Evolutionary conservation across 768 basidiomycete genomes (phyloP).

Genomic region (Sporobolomyces roseus): DNA sequence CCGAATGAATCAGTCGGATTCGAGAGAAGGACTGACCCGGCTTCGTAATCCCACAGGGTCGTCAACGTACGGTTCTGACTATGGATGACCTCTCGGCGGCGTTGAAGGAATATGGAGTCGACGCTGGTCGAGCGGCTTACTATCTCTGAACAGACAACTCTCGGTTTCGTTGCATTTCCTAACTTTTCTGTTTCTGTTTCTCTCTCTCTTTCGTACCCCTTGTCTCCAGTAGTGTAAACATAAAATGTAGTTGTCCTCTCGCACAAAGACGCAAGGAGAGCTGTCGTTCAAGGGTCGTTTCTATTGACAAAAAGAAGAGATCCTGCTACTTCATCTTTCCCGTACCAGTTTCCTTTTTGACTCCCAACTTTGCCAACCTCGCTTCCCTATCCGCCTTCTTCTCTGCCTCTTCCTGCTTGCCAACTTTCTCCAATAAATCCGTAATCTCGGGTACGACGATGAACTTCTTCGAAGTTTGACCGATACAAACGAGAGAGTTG

Average conservation of each 20-base stretch:
- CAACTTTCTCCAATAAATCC: slow-evolving; percentile 35
- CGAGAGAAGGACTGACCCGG: not conserved
- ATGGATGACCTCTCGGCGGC: slow-evolving; percentile 97
- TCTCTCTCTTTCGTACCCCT: not conserved
- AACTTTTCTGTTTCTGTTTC: not conserved
- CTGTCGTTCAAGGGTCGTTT: too few relatives aligned
- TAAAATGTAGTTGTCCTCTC: too few relatives aligned
- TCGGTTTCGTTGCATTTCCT: too few relatives aligned
- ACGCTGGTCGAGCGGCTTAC: slow-evolving; percentile 88
- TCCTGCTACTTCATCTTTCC: too few relatives aligned
- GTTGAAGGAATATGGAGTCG: slow-evolving; percentile 92
- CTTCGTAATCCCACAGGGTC: slow-evolving; percentile 49
- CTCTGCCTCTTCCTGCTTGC: slow-evolving; percentile 21
- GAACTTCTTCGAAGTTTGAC: slow-evolving; percentile 45
- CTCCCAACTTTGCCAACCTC: not conserved
- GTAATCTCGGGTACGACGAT: slow-evolving; percentile 44
- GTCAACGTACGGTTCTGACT: slow-evolving; percentile 82
- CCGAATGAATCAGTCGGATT: too few relatives aligned
- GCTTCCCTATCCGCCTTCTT: slow-evolving; percentile 25
- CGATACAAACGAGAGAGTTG: slow-evolving; percentile 42
- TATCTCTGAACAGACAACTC: slow-evolving; percentile 57
- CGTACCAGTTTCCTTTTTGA: slow-evolving; percentile 38
- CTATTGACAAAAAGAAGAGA: too few relatives aligned
- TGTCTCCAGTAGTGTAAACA: too few relatives aligned
- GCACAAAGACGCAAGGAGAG: too few relatives aligned